A percentile compares a stretch with the other conserved stretches of the same genome.
Conservation (phyloP, 2,329 filamentous ascomycete genomes). For the Pseudodiploospora longispora region DNA sequence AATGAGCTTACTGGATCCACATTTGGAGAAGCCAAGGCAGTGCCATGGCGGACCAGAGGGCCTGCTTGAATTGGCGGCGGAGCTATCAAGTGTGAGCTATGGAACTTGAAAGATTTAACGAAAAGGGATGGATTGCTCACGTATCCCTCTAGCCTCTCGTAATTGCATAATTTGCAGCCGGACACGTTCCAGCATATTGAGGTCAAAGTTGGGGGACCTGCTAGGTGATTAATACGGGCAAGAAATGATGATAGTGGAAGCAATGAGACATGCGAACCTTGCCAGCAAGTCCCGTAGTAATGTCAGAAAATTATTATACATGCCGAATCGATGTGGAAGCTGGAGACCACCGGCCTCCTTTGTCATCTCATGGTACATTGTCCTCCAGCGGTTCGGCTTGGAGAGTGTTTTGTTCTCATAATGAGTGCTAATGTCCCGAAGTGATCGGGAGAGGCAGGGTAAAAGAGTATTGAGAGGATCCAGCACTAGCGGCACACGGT, state of each 20-base stretch:
- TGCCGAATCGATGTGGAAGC: slow-evolving; percentile 44
- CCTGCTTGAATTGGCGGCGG: slow-evolving; percentile 28
- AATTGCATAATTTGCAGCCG: slow-evolving; percentile 42
- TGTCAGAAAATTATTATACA: slow-evolving; percentile 48
- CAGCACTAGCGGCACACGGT: slow-evolving; percentile 41
- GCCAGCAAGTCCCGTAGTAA: slow-evolving; percentile 42
- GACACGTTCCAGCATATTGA: slow-evolving; percentile 44
- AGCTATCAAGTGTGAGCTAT: slow-evolving; percentile 2
- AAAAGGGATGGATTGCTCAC: slow-evolving; percentile 24
- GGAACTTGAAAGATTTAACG: neutral
- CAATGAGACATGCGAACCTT: slow-evolving; percentile 29
- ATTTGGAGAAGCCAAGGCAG: slow-evolving; percentile 13
- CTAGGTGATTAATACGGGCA: slow-evolving; percentile 10
- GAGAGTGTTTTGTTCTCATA: slow-evolving; percentile 42
- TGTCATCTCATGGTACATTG: slow-evolving; percentile 49
- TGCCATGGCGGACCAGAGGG: slow-evolving; percentile 24
- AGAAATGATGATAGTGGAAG: neutral
- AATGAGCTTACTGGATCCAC: slow-evolving; percentile 16
- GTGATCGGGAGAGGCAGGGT: slow-evolving; percentile 44
- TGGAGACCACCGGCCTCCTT: slow-evolving; percentile 43
- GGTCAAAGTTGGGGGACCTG: slow-evolving; percentile 43
- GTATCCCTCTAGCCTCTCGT: slow-evolving; percentile 44
- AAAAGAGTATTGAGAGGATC: slow-evolving; percentile 50
- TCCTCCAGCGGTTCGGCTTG: slow-evolving; percentile 45
- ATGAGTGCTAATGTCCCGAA: slow-evolving; percentile 44